These are phyloP conservation scores for Trametes maxima DNA, from an alignment of 768 basidiomycete species.

Conservation along the genomic window DNA sequence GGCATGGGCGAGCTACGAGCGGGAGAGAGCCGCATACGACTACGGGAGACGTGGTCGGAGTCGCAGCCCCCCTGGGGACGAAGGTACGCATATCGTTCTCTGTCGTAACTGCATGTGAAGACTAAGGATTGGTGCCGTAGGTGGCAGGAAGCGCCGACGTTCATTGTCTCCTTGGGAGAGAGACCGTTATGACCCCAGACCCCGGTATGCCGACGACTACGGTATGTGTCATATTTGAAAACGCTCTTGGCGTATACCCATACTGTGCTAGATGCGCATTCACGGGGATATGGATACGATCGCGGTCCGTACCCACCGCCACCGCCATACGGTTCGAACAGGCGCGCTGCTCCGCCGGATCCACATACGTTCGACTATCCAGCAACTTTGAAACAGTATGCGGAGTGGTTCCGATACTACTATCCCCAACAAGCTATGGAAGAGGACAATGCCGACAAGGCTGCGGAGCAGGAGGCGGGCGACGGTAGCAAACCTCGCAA, in stretches of 20 bases:
- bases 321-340: conserved; percentile 41
- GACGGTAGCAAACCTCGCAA: conserved; percentile 83
- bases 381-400: conserved; percentile 79
- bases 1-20: conserved; percentile 63
- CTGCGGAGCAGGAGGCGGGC: conserved; percentile 80
- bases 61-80: conserved; percentile 73
- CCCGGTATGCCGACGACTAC: conserved; percentile 80
- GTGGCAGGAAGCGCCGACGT: conserved; percentile 76
- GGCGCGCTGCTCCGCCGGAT: conserved; percentile 63
- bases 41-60: conserved; percentile 73
- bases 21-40: conserved; percentile 70
- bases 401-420: conserved; percentile 83
- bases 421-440: conserved; percentile 77
- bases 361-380: conserved; percentile 84
- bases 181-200: conserved; percentile 81
- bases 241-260: conserved; percentile 15
- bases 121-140: conserved; percentile 31
- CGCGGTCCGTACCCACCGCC: conserved; percentile 54
- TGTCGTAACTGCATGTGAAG: not conserved
- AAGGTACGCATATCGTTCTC: conserved; percentile 45
- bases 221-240: conserved; percentile 48
- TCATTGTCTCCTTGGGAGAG: conserved; percentile 82
- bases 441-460: conserved; percentile 84
- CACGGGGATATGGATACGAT: conserved; percentile 64
- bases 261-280: conserved; percentile 56